Evolutionary conservation across 306 rosid genomes (phyloP).

Genomic region (Dalbergia cultrata): DNA sequence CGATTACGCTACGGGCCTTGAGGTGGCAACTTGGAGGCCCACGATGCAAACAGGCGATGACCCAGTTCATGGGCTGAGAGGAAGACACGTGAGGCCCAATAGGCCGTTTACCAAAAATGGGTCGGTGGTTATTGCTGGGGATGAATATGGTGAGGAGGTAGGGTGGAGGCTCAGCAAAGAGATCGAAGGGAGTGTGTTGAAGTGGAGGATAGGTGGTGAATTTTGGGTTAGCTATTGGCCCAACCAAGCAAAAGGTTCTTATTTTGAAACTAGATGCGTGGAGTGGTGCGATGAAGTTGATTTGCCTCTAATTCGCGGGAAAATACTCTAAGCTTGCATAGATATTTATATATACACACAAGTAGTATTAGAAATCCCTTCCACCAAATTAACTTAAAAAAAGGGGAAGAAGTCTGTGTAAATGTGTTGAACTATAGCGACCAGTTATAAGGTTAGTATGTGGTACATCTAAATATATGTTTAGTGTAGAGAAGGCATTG

Average conservation of each 20-base stretch:
- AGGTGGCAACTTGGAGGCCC: slow-evolving; percentile 61
- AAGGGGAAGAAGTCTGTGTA: not conserved
- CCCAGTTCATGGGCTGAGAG: slow-evolving; percentile 45
- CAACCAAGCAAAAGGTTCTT: slow-evolving; percentile 57
- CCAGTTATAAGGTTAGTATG: not conserved
- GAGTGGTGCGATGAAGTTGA: slow-evolving; percentile 99
- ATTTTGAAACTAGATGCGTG: slow-evolving; percentile 75
- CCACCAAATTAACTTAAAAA: not conserved
- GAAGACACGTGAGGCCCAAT: slow-evolving; percentile 53
- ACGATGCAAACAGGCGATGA: slow-evolving; percentile 16
- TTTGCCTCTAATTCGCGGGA: slow-evolving; percentile 77
- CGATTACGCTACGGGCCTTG: slow-evolving; percentile 68
- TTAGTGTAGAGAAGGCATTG: not conserved
- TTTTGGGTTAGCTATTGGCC: slow-evolving; percentile 81
- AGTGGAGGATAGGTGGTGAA: slow-evolving; percentile 92
- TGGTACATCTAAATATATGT: not conserved
- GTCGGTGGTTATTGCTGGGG: slow-evolving; percentile 76
- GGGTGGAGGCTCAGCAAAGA: slow-evolving; percentile 84
- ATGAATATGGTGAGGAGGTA: slow-evolving; percentile 77
- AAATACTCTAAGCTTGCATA: slow-evolving; percentile 26
- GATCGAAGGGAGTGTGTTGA: slow-evolving; percentile 92
- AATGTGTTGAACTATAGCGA: not conserved
- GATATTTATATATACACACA: too few species aligned
- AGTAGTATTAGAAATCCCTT: too few species aligned
- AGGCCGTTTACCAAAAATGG: slow-evolving; percentile 74